phyloP scores from a whole-genome alignment of 192 early-diverging fungal genomes.

The Rhizophagus clarus region DNA sequence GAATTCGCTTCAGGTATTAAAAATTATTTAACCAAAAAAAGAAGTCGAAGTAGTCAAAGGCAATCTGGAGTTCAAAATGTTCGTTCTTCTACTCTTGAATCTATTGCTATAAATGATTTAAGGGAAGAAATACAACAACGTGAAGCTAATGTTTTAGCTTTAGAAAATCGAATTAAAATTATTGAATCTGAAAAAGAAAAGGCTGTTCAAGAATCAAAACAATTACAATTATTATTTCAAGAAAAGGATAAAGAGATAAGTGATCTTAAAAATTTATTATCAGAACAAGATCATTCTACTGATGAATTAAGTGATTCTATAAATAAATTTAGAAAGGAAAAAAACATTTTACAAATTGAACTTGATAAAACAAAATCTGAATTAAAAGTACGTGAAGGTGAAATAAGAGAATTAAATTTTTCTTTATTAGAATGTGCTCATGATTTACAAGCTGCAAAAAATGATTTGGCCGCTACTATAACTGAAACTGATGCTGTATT shows the following conservation, averaged over 20 bases:
- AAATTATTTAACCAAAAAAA: constrained; percentile 9
- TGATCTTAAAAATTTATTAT: background rate
- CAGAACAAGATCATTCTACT: constrained; percentile 9
- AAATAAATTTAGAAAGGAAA: constrained; percentile 19
- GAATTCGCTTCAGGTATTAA: constrained; percentile 8
- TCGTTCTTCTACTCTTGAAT: background rate
- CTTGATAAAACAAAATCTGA: constrained; percentile 21
- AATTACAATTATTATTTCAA: background rate
- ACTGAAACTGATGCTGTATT: background rate
- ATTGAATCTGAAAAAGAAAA: constrained; percentile 3
- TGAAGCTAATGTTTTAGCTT: background rate
- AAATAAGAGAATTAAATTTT: constrained; percentile 26
- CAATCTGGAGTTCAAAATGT: background rate
- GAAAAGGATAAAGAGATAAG: background rate
- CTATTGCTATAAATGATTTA: background rate
- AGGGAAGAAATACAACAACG: constrained; percentile 22
- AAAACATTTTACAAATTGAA: constrained; percentile 11
- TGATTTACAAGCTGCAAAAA: constrained; percentile 22
- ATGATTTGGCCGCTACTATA: background rate
- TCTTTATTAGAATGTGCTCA: constrained; percentile 23
- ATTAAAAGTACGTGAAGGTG: constrained; percentile 14
- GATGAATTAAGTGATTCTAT: background rate
- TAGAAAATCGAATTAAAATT: background rate
- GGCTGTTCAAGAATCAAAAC: background rate
- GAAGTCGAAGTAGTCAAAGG: background rate